Percentiles rank a stretch among this genome's conserved stretches.
Conservation (phyloP, 345 rosid genomes). For the Jatropha curcas region DNA sequence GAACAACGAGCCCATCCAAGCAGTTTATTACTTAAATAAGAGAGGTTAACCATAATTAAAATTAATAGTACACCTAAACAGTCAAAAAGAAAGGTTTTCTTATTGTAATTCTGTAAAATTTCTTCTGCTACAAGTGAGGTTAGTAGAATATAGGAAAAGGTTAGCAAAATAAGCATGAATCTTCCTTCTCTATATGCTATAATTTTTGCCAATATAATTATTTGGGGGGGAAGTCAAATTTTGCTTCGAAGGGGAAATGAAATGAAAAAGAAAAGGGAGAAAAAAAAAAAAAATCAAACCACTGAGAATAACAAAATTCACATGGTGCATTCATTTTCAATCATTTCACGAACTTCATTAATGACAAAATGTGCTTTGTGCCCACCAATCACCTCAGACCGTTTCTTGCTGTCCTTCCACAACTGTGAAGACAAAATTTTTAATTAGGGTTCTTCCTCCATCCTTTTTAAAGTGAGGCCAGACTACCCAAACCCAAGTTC, state of each 20-base stretch:
- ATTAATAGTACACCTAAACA: too few species aligned
- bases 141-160: neutral
- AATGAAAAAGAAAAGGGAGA: neutral
- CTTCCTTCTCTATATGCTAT: neutral
- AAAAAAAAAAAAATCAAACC: neutral
- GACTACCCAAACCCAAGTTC: neutral
- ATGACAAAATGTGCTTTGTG: conserved; percentile 77
- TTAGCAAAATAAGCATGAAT: neutral
- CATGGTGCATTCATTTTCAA: conserved; percentile 44
- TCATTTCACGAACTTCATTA: conserved; percentile 71
- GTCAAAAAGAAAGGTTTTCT: neutral
- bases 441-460: neutral
- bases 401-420: conserved; percentile 80
- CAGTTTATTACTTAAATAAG: neutral
- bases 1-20: neutral
- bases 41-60: neutral
- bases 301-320: conserved; percentile 8
- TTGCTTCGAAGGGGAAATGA: neutral
- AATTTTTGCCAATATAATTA: neutral
- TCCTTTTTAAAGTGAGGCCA: neutral
- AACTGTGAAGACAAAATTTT: conserved; percentile 43
- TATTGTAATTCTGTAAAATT: neutral
- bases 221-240: too few species aligned
- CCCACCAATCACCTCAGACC: conserved; percentile 79
- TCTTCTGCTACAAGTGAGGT: neutral